phyloP scores from a whole-genome alignment of 116 monocot genomes.

The Posidonia oceanica region DNA sequence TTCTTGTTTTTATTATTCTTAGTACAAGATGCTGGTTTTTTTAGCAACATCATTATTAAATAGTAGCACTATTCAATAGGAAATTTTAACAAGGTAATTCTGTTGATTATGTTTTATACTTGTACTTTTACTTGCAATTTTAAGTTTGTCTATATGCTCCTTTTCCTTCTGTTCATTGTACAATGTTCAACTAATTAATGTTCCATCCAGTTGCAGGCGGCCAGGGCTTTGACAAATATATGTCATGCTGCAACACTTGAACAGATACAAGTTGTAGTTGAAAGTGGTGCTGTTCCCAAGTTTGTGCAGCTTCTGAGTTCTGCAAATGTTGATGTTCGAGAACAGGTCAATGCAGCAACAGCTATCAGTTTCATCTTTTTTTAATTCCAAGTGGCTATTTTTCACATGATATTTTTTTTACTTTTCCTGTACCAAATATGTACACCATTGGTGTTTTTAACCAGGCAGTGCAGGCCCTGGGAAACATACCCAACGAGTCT shows the following conservation, averaged over 20 bases:
- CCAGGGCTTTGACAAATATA: slow-evolving; percentile 46
- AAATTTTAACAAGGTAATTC: too few species aligned
- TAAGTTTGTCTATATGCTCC: not conserved
- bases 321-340: slow-evolving; percentile 33
- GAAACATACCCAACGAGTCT: slow-evolving; percentile 62
- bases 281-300: slow-evolving; percentile 40
- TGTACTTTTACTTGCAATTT: too few species aligned
- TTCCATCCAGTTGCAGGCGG: slow-evolving; percentile 49
- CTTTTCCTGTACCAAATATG: not conserved
- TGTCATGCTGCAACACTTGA: slow-evolving; percentile 40
- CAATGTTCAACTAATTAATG: not conserved
- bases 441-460: too few species aligned
- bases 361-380: not conserved
- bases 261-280: slow-evolving; percentile 42
- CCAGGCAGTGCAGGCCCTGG: slow-evolving; percentile 67
- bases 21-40: too few species aligned
- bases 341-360: slow-evolving; percentile 30
- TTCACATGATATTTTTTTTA: not conserved
- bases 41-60: too few species aligned
- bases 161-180: not conserved
- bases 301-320: slow-evolving; percentile 50
- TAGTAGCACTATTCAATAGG: too few species aligned
- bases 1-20: too few species aligned
- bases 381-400: not conserved
- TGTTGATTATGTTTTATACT: too few species aligned